Evolutionary conservation across 148 eudicot species (phyloP), one percentile per base, ranked within the genome.

Genomic region (Vaccinium myrtillus): DNA sequence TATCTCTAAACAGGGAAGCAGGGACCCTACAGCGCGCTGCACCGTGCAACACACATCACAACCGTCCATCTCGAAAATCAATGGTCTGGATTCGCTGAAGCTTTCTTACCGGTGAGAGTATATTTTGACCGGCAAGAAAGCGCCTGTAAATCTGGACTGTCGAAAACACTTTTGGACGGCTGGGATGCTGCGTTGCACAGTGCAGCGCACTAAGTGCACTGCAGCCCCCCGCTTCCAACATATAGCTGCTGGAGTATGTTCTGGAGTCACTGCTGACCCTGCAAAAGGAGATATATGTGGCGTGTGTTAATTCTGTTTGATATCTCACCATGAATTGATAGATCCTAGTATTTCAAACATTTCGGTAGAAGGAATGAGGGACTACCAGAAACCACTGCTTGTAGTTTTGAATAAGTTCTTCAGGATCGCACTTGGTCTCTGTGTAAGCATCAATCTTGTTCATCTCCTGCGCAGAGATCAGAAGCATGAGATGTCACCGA

Each of bases 391-490:
- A 85, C 18, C 80, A 83, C 16, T 27, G 46, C 59, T 27, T 85
- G 27, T 55, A 80, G 55, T 5, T 6, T 11, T 58, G 32, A 58
- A 85, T 14, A 48, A 80, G 71, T 36, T 19, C 53, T 27, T 85
- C 27, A 4, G 83, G 87, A 58, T 80, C 83, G 1, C 12, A 12
- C 65, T 74, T 80, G 18, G 87, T 85, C 1, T 55, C 84, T 76
- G 85, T 91, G 84, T 92, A 93, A 51, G 92, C 94, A 61, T 91
- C 96, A 74, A 93, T 78, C 86, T 93, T 90, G 92, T 94, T 89
- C 49, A 92, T 19, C 83, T 91, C 97, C 97, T 94, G 89, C 84
- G 84, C 43, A 12, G 58, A 69, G 6, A 69, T 27, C 43, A 69
- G 74, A 36, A 69, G 74, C 27, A 27, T 2, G 39, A 30, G 39